Conservation (phyloP, 805 yeast genomes). For the Metschnikowia proteae region DNA sequence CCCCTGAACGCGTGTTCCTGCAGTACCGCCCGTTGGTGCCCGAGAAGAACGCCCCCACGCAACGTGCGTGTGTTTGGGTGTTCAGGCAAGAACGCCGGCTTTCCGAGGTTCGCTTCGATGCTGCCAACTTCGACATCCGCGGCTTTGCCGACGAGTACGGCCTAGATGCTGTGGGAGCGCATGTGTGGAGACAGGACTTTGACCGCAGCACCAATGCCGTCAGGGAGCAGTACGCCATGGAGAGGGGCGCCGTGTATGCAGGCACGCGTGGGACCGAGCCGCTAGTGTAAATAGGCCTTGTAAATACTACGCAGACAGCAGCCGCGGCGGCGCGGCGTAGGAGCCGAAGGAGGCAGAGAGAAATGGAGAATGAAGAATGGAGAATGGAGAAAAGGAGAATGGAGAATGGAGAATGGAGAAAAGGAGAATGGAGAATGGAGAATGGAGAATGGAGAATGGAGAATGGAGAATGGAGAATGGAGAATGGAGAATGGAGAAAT, state of each 20-base stretch:
- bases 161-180: constrained; percentile 84
- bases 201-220: constrained; percentile 69
- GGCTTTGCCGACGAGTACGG: constrained; percentile 51
- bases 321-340: no score
- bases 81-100: constrained; percentile 56
- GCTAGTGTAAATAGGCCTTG: constrained; percentile 16
- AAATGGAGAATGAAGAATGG: neutral
- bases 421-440: no score
- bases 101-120: constrained; percentile 19
- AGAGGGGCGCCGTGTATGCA: constrained; percentile 70
- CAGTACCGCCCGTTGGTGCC: constrained; percentile 81
- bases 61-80: constrained; percentile 87
- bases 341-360: no score
- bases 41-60: constrained; percentile 79
- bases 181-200: constrained; percentile 82
- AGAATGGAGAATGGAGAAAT: no score
- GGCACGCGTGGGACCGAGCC: constrained; percentile 47
- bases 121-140: constrained; percentile 69
- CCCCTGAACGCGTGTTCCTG: constrained; percentile 35
- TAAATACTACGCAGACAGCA: no score
- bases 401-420: no score
- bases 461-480: no score
- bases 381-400: no score
- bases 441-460: no score
- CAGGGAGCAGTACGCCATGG: constrained; percentile 70